Conservation (phyloP, 805 yeast species). For the Starmerella khaoyaiensis region DNA sequence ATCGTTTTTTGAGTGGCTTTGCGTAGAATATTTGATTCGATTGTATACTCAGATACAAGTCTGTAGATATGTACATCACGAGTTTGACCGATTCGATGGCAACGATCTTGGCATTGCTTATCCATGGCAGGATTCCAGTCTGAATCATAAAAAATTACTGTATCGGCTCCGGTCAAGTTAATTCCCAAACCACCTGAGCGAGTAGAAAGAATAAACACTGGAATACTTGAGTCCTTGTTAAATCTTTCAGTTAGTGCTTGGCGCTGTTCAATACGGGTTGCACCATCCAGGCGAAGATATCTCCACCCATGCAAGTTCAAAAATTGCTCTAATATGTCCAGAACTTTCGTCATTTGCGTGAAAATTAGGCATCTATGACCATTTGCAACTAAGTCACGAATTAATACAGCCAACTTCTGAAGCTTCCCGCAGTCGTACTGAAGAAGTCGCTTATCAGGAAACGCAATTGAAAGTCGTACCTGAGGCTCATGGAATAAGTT, state of each 20-base stretch:
- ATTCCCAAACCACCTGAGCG: slow-evolving; percentile 98
- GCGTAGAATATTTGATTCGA: slow-evolving; percentile 83
- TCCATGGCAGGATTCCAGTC: slow-evolving; percentile 99
- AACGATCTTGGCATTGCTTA: slow-evolving; percentile 96
- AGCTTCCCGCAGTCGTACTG: slow-evolving; percentile 96
- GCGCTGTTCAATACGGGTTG: slow-evolving; percentile 93
- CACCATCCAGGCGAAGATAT: slow-evolving; percentile 91
- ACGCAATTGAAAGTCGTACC: slow-evolving; percentile 77
- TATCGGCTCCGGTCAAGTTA: slow-evolving; percentile 95
- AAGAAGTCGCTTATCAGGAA: slow-evolving; percentile 84
- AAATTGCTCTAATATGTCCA: slow-evolving; percentile 86
- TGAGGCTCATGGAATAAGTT: slow-evolving; percentile 71
- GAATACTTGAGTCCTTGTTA: slow-evolving; percentile 71
- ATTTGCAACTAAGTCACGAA: slow-evolving; percentile 63
- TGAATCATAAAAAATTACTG: slow-evolving; percentile 93
- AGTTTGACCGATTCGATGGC: slow-evolving; percentile 97
- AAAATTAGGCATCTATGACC: slow-evolving; percentile 93
- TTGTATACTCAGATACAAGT: slow-evolving; percentile 89
- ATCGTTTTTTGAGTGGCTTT: slow-evolving; percentile 93
- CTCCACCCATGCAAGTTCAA: slow-evolving; percentile 88
- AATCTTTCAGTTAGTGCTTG: slow-evolving; percentile 87
- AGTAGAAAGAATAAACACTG: slow-evolving; percentile 84
- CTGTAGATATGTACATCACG: slow-evolving; percentile 96
- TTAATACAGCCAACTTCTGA: slow-evolving; percentile 63
- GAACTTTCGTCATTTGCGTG: slow-evolving; percentile 95